Evolutionary conservation across 208 protist species (phyloP).

Genomic region (Leishmania lainsoni): DNA sequence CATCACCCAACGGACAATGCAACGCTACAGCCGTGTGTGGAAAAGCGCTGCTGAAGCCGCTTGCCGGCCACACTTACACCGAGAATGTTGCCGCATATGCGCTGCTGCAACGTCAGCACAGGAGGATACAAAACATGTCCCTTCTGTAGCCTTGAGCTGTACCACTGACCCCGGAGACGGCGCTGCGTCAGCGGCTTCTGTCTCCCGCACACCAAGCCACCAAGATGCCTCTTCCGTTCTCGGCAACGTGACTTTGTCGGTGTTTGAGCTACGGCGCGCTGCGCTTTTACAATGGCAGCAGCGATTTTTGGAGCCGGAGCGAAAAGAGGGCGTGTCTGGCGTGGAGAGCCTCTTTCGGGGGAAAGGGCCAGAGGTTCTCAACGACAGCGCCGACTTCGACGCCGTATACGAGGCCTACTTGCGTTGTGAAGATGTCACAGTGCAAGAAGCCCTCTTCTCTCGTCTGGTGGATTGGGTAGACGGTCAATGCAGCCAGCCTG

Average conservation of each 20-base stretch:
- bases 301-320: neutral
- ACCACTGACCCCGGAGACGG: neutral
- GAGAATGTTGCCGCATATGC: slow-evolving; percentile 45
- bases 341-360: neutral
- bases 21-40: neutral
- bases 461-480: slow-evolving; percentile 16
- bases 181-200: neutral
- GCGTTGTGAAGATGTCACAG: slow-evolving; percentile 1
- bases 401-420: slow-evolving; percentile 19
- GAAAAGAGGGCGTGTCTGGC: neutral
- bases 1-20: neutral
- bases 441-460: slow-evolving; percentile 3
- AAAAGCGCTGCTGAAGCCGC: neutral
- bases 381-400: neutral
- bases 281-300: slow-evolving; percentile 20
- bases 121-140: neutral
- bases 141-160: neutral
- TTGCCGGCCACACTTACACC: slow-evolving; percentile 58
- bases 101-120: slow-evolving; percentile 1
- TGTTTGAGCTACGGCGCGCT: slow-evolving; percentile 14
- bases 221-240: neutral
- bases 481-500: slow-evolving; percentile 7
- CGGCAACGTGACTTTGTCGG: neutral
- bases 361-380: neutral
- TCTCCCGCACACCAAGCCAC: no score